phyloP scores from a whole-genome alignment of 1,284 basidiomycete species.

The Boletus coffeatus region DNA sequence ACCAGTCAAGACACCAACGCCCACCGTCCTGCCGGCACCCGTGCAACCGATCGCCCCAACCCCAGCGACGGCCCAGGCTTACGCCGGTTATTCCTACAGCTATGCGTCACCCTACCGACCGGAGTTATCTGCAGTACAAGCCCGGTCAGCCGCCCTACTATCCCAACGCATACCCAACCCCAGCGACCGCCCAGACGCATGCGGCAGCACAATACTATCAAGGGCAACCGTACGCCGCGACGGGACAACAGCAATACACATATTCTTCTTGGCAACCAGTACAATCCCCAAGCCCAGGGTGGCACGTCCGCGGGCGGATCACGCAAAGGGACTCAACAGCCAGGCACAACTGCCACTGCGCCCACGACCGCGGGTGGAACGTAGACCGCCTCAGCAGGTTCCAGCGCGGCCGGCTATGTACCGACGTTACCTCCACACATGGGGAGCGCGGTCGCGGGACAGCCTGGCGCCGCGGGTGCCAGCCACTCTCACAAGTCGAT shows the following conservation, averaged over 20 bases:
- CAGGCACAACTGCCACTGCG: conserved; percentile 25
- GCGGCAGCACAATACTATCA: conserved; percentile 29
- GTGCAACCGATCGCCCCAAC: conserved; percentile 22
- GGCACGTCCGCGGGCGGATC: conserved; percentile 29
- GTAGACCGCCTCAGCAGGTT: too few species aligned
- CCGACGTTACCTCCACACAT: too few species aligned
- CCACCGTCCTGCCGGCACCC: conserved; percentile 16
- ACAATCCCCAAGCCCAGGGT: conserved; percentile 27
- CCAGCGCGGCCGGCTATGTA: too few species aligned
- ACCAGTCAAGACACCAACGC: conserved; percentile 21
- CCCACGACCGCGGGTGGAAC: conserved; percentile 9
- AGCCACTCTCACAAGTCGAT: too few species aligned
- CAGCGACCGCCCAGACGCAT: conserved; percentile 21
- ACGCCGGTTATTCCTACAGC: conserved; percentile 24
- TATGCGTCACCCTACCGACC: conserved; percentile 28
- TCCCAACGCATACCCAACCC: conserved; percentile 24
- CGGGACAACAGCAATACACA: conserved; percentile 30
- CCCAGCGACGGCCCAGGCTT: conserved; percentile 24
- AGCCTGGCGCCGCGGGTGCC: too few species aligned
- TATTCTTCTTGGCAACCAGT: conserved; percentile 32
- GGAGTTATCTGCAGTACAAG: conserved; percentile 27
- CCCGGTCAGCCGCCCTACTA: conserved; percentile 31
- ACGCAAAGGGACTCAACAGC: conserved; percentile 48
- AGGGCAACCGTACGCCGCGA: conserved; percentile 25
- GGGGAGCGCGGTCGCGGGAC: too few species aligned